These are phyloP conservation scores for Pythium volutum DNA, from an alignment of 352 stramenopile genomes.

Conservation along the genomic window DNA sequence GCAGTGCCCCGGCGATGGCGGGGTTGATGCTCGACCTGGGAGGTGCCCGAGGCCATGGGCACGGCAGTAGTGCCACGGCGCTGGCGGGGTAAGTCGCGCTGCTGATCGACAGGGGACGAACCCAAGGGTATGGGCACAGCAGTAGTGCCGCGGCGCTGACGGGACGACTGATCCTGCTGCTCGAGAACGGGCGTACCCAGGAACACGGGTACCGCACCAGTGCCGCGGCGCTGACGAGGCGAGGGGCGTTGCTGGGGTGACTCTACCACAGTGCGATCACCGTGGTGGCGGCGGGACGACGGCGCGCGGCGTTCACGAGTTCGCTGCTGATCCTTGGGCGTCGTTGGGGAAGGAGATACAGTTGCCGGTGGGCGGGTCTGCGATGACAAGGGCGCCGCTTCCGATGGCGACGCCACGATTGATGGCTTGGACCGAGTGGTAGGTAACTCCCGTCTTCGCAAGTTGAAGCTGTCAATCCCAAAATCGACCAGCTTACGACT, in stretches of 20 bases:
- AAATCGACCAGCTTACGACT: constrained; percentile 19
- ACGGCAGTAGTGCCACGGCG: too few species aligned
- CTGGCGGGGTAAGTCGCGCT: too few species aligned
- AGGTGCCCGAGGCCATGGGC: too few species aligned
- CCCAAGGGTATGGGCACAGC: too few species aligned
- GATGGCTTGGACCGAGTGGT: neutral
- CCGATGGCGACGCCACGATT: neutral
- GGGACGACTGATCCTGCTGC: too few species aligned
- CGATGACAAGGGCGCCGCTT: neutral
- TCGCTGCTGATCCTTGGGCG: neutral
- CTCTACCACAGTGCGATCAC: neutral
- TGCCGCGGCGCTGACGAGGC: neutral
- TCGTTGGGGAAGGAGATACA: neutral
- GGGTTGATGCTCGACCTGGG: too few species aligned
- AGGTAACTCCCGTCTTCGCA: constrained; percentile 3
- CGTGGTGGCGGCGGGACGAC: neutral
- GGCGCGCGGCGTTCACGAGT: neutral
- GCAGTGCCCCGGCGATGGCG: too few species aligned
- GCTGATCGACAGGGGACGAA: too few species aligned
- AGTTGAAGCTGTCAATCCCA: constrained; percentile 7
- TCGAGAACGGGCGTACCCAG: too few species aligned
- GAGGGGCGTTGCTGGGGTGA: constrained; percentile 3
- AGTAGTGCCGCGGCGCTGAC: too few species aligned
- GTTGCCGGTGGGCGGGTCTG: neutral
- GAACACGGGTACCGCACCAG: too few species aligned